Evolutionary conservation across 768 basidiomycete genomes (phyloP).

Genomic region (Tricholoma furcatifolium): DNA sequence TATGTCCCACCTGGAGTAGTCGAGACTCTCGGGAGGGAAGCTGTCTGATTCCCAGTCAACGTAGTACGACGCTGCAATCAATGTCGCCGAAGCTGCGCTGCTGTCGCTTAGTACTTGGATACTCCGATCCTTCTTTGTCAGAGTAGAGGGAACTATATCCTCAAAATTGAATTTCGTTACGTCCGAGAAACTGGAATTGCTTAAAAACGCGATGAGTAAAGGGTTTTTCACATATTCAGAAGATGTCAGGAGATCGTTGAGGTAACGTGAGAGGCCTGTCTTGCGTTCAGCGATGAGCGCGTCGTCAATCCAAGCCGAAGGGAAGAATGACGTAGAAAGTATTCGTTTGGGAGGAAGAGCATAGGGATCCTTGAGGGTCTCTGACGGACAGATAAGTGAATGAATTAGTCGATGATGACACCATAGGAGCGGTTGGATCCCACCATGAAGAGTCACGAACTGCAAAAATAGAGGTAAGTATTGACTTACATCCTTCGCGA

Average conservation of each 20-base stretch:
- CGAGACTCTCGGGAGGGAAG: slow-evolving; percentile 55
- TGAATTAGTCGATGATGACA: background rate
- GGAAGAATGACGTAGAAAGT: slow-evolving; percentile 45
- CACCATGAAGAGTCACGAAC: slow-evolving; percentile 41
- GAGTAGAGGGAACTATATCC: slow-evolving; percentile 36
- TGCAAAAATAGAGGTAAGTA: slow-evolving; percentile 14
- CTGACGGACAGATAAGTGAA: background rate
- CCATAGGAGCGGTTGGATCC: background rate
- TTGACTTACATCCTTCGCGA: too few species aligned
- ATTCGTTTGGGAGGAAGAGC: slow-evolving; percentile 51
- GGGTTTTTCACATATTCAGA: slow-evolving; percentile 33
- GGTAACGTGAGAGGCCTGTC: slow-evolving; percentile 41
- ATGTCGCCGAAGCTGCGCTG: slow-evolving; percentile 24
- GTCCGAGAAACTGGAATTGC: slow-evolving; percentile 18
- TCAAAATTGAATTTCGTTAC: slow-evolving; percentile 37
- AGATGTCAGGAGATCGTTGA: slow-evolving; percentile 35
- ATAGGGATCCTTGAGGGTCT: slow-evolving; percentile 34
- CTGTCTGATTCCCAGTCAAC: slow-evolving; percentile 47
- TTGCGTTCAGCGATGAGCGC: slow-evolving; percentile 52
- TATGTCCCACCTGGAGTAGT: slow-evolving; percentile 66
- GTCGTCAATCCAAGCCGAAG: slow-evolving; percentile 54
- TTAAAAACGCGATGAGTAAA: slow-evolving; percentile 38
- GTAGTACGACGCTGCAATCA: slow-evolving; percentile 47
- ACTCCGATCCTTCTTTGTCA: slow-evolving; percentile 29
- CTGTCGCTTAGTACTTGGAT: slow-evolving; percentile 8